phyloP scores from a whole-genome alignment of 371 early-diverging fungal species.

The Batkoa obscura region DNA sequence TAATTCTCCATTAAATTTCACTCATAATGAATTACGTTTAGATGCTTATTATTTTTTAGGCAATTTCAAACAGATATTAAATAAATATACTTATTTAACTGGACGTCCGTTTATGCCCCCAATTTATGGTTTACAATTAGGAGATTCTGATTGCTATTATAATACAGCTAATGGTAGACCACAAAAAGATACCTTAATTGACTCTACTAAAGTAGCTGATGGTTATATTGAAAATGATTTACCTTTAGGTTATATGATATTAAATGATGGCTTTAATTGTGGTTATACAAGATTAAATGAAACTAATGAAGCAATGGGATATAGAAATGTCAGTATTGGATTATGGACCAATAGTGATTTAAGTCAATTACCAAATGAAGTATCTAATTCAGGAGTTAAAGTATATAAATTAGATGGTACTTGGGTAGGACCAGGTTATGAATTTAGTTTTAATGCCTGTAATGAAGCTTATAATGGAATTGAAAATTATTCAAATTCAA shows the following conservation, averaged over 20 bases:
- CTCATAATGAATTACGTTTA: not conserved
- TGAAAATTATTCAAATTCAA: not conserved
- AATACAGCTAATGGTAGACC: not conserved
- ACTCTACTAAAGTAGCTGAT: not conserved
- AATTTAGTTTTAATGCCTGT: not conserved
- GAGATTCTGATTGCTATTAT: not conserved
- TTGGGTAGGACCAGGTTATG: not conserved
- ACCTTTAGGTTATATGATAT: not conserved
- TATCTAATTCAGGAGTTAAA: not conserved
- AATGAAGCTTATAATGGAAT: not conserved
- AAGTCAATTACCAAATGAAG: not conserved
- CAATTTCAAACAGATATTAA: not conserved
- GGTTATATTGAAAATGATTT: not conserved
- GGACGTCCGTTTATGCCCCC: not conserved
- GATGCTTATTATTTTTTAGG: not conserved
- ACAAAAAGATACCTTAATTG: not conserved
- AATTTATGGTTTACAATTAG: not conserved
- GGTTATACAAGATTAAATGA: not conserved
- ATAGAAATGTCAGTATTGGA: not conserved
- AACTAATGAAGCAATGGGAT: not conserved
- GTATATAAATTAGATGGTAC: not conserved
- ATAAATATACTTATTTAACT: not conserved
- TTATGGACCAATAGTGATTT: not conserved
- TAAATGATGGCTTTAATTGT: not conserved
- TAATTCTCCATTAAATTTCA: not conserved